phyloP scores from a whole-genome alignment of 2,329 filamentous ascomycete genomes.

The Karstenula rhodostoma region DNA sequence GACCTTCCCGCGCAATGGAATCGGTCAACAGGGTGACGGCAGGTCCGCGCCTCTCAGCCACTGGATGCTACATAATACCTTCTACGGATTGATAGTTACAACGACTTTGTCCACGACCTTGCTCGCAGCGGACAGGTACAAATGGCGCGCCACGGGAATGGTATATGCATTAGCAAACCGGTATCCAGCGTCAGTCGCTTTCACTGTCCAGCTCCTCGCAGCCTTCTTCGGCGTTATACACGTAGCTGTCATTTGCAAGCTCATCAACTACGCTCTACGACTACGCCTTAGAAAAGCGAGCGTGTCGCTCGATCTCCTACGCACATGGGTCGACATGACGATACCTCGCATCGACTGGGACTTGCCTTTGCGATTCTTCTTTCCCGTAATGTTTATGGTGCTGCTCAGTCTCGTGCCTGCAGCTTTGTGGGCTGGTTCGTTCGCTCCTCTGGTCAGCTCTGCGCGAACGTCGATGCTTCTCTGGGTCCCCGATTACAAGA shows the following conservation, averaged over 20 bases:
- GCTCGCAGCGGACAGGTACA: constrained; percentile 27
- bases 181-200: constrained; percentile 35
- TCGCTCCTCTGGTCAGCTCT: constrained; percentile 34
- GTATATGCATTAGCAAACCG: constrained; percentile 29
- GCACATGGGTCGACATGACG: constrained; percentile 39
- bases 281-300: constrained; percentile 32
- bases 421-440: constrained; percentile 41
- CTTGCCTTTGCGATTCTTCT: constrained; percentile 39
- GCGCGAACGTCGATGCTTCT: constrained; percentile 26
- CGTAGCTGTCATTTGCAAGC: constrained; percentile 35
- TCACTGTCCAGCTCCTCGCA: constrained; percentile 35
- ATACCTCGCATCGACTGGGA: constrained; percentile 38
- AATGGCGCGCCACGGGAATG: constrained; percentile 34
- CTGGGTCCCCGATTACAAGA: constrained; percentile 31
- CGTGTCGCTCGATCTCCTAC: constrained; percentile 36
- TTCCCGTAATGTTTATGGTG: constrained; percentile 31
- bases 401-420: constrained; percentile 36
- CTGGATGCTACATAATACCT: constrained; percentile 37
- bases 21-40: constrained; percentile 25
- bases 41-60: constrained; percentile 28
- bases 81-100: constrained; percentile 38
- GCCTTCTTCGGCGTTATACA: constrained; percentile 40
- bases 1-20: constrained; percentile 25
- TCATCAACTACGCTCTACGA: constrained; percentile 40
- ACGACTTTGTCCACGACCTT: constrained; percentile 29